Base-by-base conservation (phyloP, 176 grass and related monocot genomes). In the Chrysopogon serrulatus region DNA sequence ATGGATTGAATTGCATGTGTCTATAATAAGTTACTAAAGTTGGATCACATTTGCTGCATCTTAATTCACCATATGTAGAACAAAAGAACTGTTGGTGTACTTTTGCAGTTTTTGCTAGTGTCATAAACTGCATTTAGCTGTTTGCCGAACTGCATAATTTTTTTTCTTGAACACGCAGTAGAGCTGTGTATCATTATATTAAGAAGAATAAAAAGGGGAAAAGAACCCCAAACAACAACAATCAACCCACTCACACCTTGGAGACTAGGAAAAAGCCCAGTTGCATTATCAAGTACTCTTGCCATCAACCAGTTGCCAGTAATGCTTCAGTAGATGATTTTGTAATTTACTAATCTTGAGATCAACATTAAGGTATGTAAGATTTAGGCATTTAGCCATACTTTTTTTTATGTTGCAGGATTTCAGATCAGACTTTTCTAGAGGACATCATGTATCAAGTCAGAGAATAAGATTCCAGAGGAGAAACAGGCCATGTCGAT, bases 371-470 rank as follows among this genome's bases (percentile, higher is more conserved):
- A 27, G 30, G 60, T 75, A 53, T 74, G 68, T 74, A 68, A 77
- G 17, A 82, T 73, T 73, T 65, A 60, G 66, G 67, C 65, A 82
- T 73, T 73, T 65, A 60, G 66, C 72, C 65, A 31, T 66, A 24
- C 17, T 80, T 10, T 76, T 13, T 78, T 79, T 82, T 68, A 73
- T 65, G 62, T 74, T 90, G 74, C 83, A 98, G 96, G 91, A 94
- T 19, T 86, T 92, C 77, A 93, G 92, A 81, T 93, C 86, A 79
- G 92, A 98, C 80, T 91, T 90, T 35, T 97, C 79, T 69, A 93
- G 96, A 93, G 93, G 96, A 26, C 80, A 93, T 76, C 65, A 87
- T 71, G 83, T 95, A 77, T 98, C 93, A 65, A 98, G 79, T 44
- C 91, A 95, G 74, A 81, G 85, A 87, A 67, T 95, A 66, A 92